Conservation (phyloP, 306 rosid genomes). For the Sicyos baderoa region DNA sequence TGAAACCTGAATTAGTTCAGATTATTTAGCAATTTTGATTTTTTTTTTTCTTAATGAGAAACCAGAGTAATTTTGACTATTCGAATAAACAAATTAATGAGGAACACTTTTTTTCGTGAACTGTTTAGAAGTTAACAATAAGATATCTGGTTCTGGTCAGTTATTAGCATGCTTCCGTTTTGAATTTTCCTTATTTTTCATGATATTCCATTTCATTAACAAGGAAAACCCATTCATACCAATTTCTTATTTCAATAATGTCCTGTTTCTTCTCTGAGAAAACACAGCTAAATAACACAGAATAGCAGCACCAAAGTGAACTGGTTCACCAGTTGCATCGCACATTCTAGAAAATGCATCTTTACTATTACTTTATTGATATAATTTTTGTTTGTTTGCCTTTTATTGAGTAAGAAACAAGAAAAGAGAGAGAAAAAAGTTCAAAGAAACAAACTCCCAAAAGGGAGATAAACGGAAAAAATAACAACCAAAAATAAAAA, state of each 20-base stretch:
- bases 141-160: neutral
- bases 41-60: neutral
- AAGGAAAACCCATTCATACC: neutral
- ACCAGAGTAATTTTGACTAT: neutral
- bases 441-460: neutral
- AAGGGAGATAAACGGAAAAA: neutral
- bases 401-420: no score
- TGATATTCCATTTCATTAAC: no score
- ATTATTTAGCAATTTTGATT: neutral
- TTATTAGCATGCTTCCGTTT: neutral
- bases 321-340: neutral
- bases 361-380: neutral
- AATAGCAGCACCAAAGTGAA: neutral
- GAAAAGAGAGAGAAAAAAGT: no score
- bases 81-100: neutral
- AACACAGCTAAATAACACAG: neutral
- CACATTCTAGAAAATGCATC: conserved; percentile 2
- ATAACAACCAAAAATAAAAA: no score
- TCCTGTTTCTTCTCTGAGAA: neutral
- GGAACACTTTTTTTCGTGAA: neutral
- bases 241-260: neutral
- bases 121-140: neutral
- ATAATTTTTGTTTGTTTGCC: no score
- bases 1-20: neutral
- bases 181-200: no score